Evolutionary conservation across 2,329 filamentous ascomycete genomes (phyloP), one percentile per base, ranked within the genome.

Genomic region (Lecanosticta acicola): DNA sequence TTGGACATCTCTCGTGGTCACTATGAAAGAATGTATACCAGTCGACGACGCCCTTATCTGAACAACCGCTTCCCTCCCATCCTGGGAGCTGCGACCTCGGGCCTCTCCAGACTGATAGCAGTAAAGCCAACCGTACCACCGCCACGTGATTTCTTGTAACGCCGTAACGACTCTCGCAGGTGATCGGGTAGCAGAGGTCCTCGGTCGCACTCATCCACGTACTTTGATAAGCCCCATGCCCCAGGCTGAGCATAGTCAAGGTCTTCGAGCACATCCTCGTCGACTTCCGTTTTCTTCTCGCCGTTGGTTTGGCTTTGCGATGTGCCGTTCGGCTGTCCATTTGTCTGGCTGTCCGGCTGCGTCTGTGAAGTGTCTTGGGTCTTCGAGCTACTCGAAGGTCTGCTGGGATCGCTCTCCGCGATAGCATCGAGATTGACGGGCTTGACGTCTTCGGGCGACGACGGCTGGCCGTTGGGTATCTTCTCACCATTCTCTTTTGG

Each of bases 141-240:
- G 58, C 84, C 83, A 3, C 77, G 71, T 18, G 77, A 71, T 36
- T 75, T 65, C 61, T 79, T 83, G 64, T 87, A 85, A 39, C 85
- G 73, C 45, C 84, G 73, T 62, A 84, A 72, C 3, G 86, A 84
- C 64, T 90, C 85, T 16, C 84, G 73, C 37, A 91, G 65, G 65
- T 90, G 85, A 50, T 88, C 85, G 0, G 86, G 84, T 19, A 83
- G 77, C 38, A 91, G 62, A 1, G 85, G 84, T 3, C 73, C 73
- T 45, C 71, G 67, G 51, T 74, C 68, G 39, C 58, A 56, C 50
- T 68, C 66, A 13, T 60, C 55, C 20, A 65, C 42, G 18, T 56
- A 54, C 13, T 40, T 46, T 4, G 39, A 47, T 3, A 63, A 49
- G 8, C 56, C 58, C 45, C 58, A 59, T 3, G 60, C 59, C 18